Evolutionary conservation across 2,329 filamentous ascomycete genomes (phyloP).

Genomic region (Colletotrichum simmondsii): DNA sequence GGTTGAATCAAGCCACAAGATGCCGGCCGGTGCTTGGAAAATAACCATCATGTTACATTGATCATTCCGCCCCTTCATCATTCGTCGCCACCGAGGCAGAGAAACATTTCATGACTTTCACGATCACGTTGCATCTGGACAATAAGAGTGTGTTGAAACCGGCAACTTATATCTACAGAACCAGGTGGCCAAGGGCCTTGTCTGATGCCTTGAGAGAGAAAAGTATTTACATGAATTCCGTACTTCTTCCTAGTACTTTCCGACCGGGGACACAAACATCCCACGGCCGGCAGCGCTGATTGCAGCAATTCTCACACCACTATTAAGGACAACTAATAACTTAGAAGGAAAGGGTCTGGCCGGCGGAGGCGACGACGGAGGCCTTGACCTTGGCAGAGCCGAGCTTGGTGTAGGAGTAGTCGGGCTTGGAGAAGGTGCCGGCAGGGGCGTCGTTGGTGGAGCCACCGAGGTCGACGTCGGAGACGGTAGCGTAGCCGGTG

Average conservation of each 20-base stretch:
- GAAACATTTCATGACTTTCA: neutral
- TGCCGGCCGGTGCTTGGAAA: too few relatives aligned
- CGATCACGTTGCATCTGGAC: neutral
- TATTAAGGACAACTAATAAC: neutral
- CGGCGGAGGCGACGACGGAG: constrained; percentile 51
- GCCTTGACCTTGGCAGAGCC: constrained; percentile 58
- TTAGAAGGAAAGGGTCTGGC: constrained; percentile 50
- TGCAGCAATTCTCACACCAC: neutral
- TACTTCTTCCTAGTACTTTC: constrained; percentile 5
- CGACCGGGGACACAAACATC: neutral
- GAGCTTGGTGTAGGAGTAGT: constrained; percentile 58
- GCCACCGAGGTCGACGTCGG: constrained; percentile 56
- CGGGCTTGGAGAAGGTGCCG: constrained; percentile 63
- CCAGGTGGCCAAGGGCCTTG: neutral
- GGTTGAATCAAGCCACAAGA: too few relatives aligned
- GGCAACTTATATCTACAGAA: constrained; percentile 17
- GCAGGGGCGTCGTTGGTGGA: constrained; percentile 58
- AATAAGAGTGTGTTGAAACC: constrained; percentile 2
- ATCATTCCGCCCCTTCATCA: too few relatives aligned
- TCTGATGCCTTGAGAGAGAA: constrained; percentile 17
- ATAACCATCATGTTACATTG: too few relatives aligned
- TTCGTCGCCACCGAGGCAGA: too few relatives aligned
- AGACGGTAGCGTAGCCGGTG: constrained; percentile 52
- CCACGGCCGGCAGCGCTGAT: constrained; percentile 17
- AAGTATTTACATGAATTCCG: constrained; percentile 31